A percentile compares a stretch with the other conserved stretches of the same genome.
Evolutionary conservation across 495 filamentous ascomycete genomes (phyloP).

Genomic region (Penicillium coprophilum): DNA sequence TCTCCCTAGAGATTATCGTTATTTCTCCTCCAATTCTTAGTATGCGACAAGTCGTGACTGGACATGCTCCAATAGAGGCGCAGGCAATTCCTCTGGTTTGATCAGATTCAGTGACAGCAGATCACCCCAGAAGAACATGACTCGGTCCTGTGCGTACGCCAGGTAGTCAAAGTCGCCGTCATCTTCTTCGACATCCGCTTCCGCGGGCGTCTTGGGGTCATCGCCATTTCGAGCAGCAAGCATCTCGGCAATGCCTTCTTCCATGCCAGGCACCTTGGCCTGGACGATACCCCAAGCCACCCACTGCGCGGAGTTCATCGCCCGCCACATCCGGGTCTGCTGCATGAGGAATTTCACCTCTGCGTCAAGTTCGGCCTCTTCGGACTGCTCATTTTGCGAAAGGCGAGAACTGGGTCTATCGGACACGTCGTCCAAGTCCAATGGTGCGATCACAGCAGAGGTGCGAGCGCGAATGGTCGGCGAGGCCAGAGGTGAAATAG

Average conservation of each 20-base stretch:
- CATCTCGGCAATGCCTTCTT: slow-evolving; percentile 34
- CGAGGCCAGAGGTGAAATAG: slow-evolving; percentile 56
- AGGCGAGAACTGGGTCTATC: slow-evolving; percentile 21
- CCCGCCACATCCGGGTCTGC: slow-evolving; percentile 81
- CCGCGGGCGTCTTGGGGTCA: slow-evolving; percentile 17
- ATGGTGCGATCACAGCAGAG: slow-evolving; percentile 32
- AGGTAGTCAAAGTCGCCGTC: slow-evolving; percentile 91
- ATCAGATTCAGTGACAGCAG: slow-evolving; percentile 70
- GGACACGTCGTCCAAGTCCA: slow-evolving; percentile 36
- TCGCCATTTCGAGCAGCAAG: slow-evolving; percentile 15
- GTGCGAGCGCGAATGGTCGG: slow-evolving; percentile 40
- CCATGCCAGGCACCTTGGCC: slow-evolving; percentile 73
- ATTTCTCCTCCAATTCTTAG: slow-evolving; percentile 28
- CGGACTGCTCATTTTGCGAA: slow-evolving; percentile 53
- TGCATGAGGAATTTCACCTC: slow-evolving; percentile 67
- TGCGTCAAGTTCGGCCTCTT: slow-evolving; percentile 59
- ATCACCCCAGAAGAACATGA: slow-evolving; percentile 92
- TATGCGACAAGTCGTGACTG: slow-evolving; percentile 59
- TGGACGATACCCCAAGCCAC: slow-evolving; percentile 95
- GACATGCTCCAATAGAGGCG: slow-evolving; percentile 53
- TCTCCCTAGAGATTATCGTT: slow-evolving; percentile 5
- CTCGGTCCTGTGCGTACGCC: slow-evolving; percentile 85
- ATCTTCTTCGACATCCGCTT: slow-evolving; percentile 45
- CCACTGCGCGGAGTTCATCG: slow-evolving; percentile 87
- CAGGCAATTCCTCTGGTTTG: slow-evolving; percentile 69